Conservation (phyloP, 768 basidiomycete genomes). For the Collybia nuda region DNA sequence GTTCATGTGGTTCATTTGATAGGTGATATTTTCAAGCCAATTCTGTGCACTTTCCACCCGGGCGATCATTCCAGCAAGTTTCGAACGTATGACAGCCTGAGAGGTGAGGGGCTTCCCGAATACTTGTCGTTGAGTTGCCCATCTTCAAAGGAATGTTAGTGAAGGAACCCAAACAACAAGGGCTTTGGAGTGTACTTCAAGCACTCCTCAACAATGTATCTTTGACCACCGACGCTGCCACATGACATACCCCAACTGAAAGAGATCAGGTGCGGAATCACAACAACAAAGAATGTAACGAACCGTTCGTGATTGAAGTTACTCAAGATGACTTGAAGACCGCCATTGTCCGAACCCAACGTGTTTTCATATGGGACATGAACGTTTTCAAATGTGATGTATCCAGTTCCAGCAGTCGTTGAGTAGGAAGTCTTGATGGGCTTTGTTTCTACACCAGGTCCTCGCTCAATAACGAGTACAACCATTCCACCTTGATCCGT, state of each 20-base stretch:
- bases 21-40: constrained; percentile 88
- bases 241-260: constrained; percentile 67
- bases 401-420: constrained; percentile 56
- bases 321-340: constrained; percentile 15
- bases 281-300: constrained; percentile 19
- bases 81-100: constrained; percentile 74
- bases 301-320: constrained; percentile 90
- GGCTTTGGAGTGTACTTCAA: constrained; percentile 46
- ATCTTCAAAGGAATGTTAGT: constrained; percentile 35
- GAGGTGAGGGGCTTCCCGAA: constrained; percentile 71
- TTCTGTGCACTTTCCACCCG: constrained; percentile 77
- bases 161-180: background rate
- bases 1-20: constrained; percentile 86
- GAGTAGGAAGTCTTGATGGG: constrained; percentile 42
- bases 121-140: constrained; percentile 76
- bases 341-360: constrained; percentile 47
- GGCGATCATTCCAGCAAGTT: constrained; percentile 79
- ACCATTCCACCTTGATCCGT: constrained; percentile 39
- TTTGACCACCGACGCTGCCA: constrained; percentile 51
- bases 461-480: constrained; percentile 12
- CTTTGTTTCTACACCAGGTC: constrained; percentile 20
- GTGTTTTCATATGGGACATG: constrained; percentile 53
- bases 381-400: constrained; percentile 28
- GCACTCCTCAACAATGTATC: constrained; percentile 72
- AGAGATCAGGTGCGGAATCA: constrained; percentile 16